A percentile compares a stretch with the other conserved stretches of the same genome.
Evolutionary conservation across 164 flowering plant species (phyloP).

Genomic region (Saururus chinensis): DNA sequence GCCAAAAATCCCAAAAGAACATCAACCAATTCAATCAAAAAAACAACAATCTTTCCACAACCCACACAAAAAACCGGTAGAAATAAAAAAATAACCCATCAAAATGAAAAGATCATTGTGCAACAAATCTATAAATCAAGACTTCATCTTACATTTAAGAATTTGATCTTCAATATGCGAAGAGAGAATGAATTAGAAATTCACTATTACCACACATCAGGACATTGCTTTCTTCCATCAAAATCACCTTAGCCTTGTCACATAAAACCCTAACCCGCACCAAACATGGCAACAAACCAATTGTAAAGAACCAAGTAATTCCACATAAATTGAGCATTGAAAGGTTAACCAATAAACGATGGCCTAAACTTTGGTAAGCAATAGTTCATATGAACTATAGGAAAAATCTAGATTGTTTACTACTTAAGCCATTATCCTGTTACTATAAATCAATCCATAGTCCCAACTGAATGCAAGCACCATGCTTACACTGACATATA

Average conservation of each 20-base stretch:
- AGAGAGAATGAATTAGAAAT: too few relatives aligned
- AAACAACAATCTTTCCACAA: neutral
- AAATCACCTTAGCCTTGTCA: slow-evolving; percentile 87
- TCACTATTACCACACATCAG: slow-evolving; percentile 33
- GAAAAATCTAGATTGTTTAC: too few relatives aligned
- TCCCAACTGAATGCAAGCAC: neutral
- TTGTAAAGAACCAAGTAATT: too few relatives aligned
- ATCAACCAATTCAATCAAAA: neutral
- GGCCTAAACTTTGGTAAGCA: neutral
- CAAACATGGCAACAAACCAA: neutral
- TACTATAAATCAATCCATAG: neutral
- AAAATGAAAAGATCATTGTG: too few relatives aligned
- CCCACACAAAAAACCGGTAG: too few relatives aligned
- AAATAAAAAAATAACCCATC: too few relatives aligned
- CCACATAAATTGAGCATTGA: neutral
- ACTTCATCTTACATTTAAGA: too few relatives aligned
- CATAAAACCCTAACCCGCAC: slow-evolving; percentile 67
- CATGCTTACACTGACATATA: neutral
- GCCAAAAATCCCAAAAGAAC: neutral
- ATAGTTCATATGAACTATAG: neutral
- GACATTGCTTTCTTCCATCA: slow-evolving; percentile 95
- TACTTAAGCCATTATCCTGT: neutral
- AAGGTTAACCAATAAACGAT: neutral
- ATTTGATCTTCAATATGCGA: too few relatives aligned
- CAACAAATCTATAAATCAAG: too few relatives aligned